Evolutionary conservation across 176 grass and related monocot species (phyloP).

Genomic region (Musa troglodytarum): DNA sequence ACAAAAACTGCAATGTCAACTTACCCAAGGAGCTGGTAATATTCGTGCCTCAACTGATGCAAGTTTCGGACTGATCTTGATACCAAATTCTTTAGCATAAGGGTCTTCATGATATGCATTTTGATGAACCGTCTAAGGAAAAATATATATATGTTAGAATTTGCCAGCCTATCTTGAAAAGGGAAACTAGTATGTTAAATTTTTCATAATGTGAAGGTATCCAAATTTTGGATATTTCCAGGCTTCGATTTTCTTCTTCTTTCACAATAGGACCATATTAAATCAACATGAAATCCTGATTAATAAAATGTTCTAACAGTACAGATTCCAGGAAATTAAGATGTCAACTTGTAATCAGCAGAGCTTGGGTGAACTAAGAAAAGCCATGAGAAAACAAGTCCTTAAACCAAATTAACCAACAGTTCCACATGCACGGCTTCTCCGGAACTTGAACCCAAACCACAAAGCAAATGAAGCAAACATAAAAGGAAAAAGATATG

Average conservation of each 20-base stretch:
- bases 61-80: conserved; percentile 67
- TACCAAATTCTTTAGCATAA: conserved; percentile 92
- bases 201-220: background rate
- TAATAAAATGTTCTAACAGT: background rate
- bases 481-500: background rate
- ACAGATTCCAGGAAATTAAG: background rate
- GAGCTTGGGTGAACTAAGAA: background rate
- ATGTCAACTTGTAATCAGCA: background rate
- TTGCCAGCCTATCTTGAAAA: too few species aligned
- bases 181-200: too few species aligned
- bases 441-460: background rate
- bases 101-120: conserved; percentile 91
- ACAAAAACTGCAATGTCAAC: background rate
- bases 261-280: background rate
- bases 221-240: background rate
- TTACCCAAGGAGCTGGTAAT: conserved; percentile 78
- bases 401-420: background rate
- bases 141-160: too few species aligned
- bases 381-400: background rate
- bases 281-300: background rate
- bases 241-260: background rate
- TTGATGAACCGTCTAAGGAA: conserved; percentile 65
- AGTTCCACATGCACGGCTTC: background rate
- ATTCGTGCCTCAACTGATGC: conserved; percentile 85
- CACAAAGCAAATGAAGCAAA: background rate